Conservation (phyloP, 1,284 basidiomycete genomes). For the Schizophyllum amplum region DNA sequence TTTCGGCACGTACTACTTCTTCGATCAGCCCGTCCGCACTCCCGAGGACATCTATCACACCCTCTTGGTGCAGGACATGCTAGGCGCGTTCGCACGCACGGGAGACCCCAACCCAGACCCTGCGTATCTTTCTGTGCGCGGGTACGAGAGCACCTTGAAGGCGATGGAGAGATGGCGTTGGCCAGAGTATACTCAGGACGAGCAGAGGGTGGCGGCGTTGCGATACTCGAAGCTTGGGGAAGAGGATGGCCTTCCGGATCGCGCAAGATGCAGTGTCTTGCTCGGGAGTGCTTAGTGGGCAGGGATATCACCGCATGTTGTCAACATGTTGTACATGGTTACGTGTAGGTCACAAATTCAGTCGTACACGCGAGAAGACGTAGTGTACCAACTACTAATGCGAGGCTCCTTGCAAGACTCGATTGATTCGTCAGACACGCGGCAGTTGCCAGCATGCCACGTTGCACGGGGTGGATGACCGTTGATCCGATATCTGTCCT, state of each 20-base stretch:
- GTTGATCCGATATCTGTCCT: no score
- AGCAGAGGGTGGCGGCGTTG: conserved; percentile 3
- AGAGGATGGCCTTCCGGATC: conserved; percentile 4
- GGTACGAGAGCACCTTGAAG: conserved; percentile 17
- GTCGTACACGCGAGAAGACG: no score
- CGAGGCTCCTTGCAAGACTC: no score
- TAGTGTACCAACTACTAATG: no score
- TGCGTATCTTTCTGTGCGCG: conserved; percentile 20
- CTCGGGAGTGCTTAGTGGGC: no score
- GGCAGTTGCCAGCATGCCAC: no score
- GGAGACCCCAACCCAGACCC: conserved; percentile 21
- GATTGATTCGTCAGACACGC: no score
- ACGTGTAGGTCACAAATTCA: no score
- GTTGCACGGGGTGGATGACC: no score
- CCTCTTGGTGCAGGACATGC: conserved; percentile 21
- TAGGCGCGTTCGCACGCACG: conserved; percentile 23
- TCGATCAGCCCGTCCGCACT: conserved; percentile 20
- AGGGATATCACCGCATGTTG: no score
- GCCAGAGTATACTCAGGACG: conserved; percentile 4
- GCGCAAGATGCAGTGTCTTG: conserved; percentile 3
- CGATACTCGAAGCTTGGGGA: conserved; percentile 2
- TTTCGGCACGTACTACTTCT: conserved; percentile 12
- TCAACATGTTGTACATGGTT: no score
- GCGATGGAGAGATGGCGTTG: conserved; percentile 13
- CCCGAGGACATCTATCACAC: conserved; percentile 20